Evolutionary conservation across 202 grass and related monocot species (phyloP).

Genomic region (Setaria italica): DNA sequence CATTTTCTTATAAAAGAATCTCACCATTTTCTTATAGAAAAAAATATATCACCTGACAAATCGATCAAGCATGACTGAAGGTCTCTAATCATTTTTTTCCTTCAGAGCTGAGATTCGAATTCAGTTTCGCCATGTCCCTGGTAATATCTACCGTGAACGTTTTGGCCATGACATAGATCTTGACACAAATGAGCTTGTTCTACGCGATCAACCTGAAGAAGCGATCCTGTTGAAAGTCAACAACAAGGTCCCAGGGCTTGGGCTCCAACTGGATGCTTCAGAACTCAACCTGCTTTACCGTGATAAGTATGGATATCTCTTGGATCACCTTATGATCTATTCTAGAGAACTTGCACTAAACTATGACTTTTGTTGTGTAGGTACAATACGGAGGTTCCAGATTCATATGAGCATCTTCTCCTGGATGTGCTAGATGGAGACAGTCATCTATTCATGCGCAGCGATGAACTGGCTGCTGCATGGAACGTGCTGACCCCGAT

Average conservation of each 20-base stretch:
- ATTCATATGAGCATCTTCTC: conserved; percentile 90
- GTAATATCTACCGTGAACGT: conserved; percentile 84
- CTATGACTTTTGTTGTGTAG: conserved; percentile 44
- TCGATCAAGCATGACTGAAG: conserved; percentile 15
- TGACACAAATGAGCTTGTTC: conserved; percentile 85
- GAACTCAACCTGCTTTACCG: conserved; percentile 95
- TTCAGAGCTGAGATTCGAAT: conserved; percentile 96
- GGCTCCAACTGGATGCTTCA: conserved; percentile 87
- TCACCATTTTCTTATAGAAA: background rate
- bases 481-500: conserved; percentile 82
- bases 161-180: conserved; percentile 86
- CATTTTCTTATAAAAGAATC: background rate
- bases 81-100: conserved; percentile 12
- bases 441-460: conserved; percentile 94
- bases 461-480: conserved; percentile 84
- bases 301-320: conserved; percentile 63
- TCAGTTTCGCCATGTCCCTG: conserved; percentile 95
- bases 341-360: conserved; percentile 30
- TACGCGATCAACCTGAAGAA: conserved; percentile 87
- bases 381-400: conserved; percentile 80
- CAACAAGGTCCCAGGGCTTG: conserved; percentile 92
- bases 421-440: conserved; percentile 90
- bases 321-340: conserved; percentile 30
- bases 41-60: conserved; percentile 3
- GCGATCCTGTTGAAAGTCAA: conserved; percentile 93